These are phyloP conservation scores for Alternaria rosae DNA, from an alignment of 2,329 filamentous ascomycete species.

Conservation along the genomic window DNA sequence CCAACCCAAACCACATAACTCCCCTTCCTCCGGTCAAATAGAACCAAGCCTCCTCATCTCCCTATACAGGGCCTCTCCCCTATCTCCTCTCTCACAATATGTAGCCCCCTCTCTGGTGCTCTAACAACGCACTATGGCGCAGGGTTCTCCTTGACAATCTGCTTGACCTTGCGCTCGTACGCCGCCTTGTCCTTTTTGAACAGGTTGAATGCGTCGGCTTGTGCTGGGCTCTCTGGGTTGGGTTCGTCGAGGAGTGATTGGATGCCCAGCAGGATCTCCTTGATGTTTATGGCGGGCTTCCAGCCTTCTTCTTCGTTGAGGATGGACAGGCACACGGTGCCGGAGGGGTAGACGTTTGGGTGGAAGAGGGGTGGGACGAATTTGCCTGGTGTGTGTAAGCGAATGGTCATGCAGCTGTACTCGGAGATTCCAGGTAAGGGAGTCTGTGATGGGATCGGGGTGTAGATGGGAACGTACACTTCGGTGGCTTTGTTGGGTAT, in stretches of 20 bases:
- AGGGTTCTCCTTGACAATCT: constrained; percentile 89
- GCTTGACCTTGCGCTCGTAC: constrained; percentile 87
- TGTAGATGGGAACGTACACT: constrained; percentile 75
- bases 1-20: not conserved
- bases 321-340: constrained; percentile 96
- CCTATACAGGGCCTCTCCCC: not conserved
- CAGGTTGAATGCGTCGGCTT: constrained; percentile 96
- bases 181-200: constrained; percentile 88
- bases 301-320: constrained; percentile 98
- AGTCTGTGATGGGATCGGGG: too few relatives aligned
- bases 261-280: constrained; percentile 94
- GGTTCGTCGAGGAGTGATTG: constrained; percentile 96
- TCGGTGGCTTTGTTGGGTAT: constrained; percentile 97
- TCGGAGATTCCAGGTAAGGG: too few relatives aligned
- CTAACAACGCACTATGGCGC: constrained; percentile 62
- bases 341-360: constrained; percentile 97
- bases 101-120: not conserved
- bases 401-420: not conserved
- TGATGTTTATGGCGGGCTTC: constrained; percentile 98
- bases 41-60: not conserved
- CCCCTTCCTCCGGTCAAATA: not conserved
- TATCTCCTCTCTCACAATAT: not conserved
- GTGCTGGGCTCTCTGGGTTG: constrained; percentile 94
- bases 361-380: constrained; percentile 96
- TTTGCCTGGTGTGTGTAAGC: constrained; percentile 71